Percentiles rank a stretch among this genome's conserved stretches.
phyloP scores from a whole-genome alignment of 1,139 yeast genomes.

The Lodderomyces oxycetoniae region DNA sequence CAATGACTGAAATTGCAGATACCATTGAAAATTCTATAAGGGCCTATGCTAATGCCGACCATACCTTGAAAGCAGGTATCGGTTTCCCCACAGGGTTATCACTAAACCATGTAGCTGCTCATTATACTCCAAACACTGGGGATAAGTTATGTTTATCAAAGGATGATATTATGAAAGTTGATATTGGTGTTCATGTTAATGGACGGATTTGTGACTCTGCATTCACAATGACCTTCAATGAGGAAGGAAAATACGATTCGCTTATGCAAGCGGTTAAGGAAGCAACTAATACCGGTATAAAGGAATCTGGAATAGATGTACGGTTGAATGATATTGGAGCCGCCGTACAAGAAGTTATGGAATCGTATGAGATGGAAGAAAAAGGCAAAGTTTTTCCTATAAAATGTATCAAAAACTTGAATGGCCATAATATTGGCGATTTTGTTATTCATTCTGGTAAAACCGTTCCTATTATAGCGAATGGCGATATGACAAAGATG shows the following conservation, averaged over 20 bases:
- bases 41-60: slow-evolving; percentile 62
- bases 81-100: slow-evolving; percentile 98
- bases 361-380: slow-evolving; percentile 86
- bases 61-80: slow-evolving; percentile 71
- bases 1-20: slow-evolving; percentile 85
- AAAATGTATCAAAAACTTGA: slow-evolving; percentile 84
- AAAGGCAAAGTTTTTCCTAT: slow-evolving; percentile 83
- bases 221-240: slow-evolving; percentile 85
- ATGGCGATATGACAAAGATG: slow-evolving; percentile 93
- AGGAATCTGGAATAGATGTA: slow-evolving; percentile 94
- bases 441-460: slow-evolving; percentile 90
- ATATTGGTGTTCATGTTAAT: slow-evolving; percentile 93
- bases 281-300: slow-evolving; percentile 91
- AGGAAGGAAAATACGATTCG: slow-evolving; percentile 60
- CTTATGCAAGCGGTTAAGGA: slow-evolving; percentile 80
- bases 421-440: slow-evolving; percentile 89
- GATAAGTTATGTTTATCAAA: slow-evolving; percentile 75
- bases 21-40: slow-evolving; percentile 83
- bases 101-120: slow-evolving; percentile 93
- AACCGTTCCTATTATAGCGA: slow-evolving; percentile 91
- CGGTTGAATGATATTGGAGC: slow-evolving; percentile 93
- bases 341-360: slow-evolving; percentile 96
- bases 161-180: slow-evolving; percentile 95
- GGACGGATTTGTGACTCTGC: slow-evolving; percentile 97
- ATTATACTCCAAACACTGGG: slow-evolving; percentile 94